Evolutionary conservation across 2,329 filamentous ascomycete species (phyloP).

Genomic region (Periconia digitata): DNA sequence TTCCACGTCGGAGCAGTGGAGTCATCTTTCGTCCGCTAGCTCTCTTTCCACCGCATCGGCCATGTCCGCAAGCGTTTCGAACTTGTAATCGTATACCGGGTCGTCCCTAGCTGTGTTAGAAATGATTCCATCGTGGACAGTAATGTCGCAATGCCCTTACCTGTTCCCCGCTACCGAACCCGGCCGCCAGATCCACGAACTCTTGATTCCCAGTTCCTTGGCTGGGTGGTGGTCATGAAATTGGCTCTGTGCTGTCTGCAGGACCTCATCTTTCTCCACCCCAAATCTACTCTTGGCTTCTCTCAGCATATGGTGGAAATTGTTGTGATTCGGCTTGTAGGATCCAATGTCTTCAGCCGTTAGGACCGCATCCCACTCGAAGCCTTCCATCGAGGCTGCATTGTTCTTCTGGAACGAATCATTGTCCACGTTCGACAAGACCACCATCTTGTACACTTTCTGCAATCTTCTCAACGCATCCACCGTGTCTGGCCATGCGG

Average conservation of each 20-base stretch:
- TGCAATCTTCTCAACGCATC: constrained; percentile 54
- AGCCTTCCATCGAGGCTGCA: constrained; percentile 50
- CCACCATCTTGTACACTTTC: constrained; percentile 59
- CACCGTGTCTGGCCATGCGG: constrained; percentile 60
- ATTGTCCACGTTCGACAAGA: constrained; percentile 63
- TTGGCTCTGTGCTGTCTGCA: constrained; percentile 71
- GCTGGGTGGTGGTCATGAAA: constrained; percentile 69
- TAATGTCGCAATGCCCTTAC: not conserved
- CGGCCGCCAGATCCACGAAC: constrained; percentile 65
- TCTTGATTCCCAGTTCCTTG: constrained; percentile 60
- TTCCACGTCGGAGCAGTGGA: too few relatives aligned
- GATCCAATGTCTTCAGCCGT: constrained; percentile 71
- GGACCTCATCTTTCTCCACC: constrained; percentile 57
- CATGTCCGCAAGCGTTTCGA: constrained; percentile 62
- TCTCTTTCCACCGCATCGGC: constrained; percentile 56
- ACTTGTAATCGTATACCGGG: constrained; percentile 54
- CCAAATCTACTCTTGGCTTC: constrained; percentile 58
- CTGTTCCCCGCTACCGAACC: constrained; percentile 49
- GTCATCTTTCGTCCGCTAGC: constrained; percentile 10
- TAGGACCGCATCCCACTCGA: constrained; percentile 64
- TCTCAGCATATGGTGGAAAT: constrained; percentile 67
- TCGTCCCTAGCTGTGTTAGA: constrained; percentile 30
- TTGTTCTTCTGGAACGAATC: constrained; percentile 54
- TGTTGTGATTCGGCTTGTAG: constrained; percentile 67
- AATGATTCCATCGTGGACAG: not conserved